A percentile compares a stretch with the other conserved stretches of the same genome.
Conservation (phyloP, 495 filamentous ascomycete genomes). For the Recurvomyces mirabilis region DNA sequence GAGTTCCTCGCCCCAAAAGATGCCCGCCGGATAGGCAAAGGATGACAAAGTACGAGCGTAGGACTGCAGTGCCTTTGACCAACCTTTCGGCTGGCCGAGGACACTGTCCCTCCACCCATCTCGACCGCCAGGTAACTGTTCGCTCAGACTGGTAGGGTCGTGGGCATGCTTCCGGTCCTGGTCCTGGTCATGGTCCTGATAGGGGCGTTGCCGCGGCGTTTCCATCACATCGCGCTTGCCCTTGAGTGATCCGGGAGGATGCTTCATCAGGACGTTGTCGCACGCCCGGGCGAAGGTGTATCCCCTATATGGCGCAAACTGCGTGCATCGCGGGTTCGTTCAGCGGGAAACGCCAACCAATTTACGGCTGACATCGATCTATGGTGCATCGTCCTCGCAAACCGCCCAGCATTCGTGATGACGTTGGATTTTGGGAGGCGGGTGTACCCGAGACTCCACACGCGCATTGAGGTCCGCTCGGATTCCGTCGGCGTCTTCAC, state of each 20-base stretch:
- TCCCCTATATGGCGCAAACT: constrained; percentile 1
- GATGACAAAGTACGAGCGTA: constrained; percentile 22
- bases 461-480: too few relatives aligned
- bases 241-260: not conserved
- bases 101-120: constrained; percentile 7
- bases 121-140: not conserved
- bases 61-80: constrained; percentile 22
- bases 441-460: too few relatives aligned
- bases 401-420: not conserved
- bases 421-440: too few relatives aligned
- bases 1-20: constrained; percentile 27
- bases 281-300: constrained; percentile 1
- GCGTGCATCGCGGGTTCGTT: constrained; percentile 1
- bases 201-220: not conserved
- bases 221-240: not conserved
- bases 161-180: not conserved
- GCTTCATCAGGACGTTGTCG: constrained; percentile 1
- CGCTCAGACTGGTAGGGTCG: constrained; percentile 1
- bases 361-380: not conserved
- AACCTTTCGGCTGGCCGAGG: constrained; percentile 22
- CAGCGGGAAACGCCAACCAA: not conserved
- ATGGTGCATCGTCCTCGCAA: not conserved
- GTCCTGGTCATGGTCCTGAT: constrained; percentile 1
- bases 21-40: constrained; percentile 24
- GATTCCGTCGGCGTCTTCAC: too few relatives aligned